Evolutionary conservation across 352 stramenopile genomes (phyloP).

Genomic region (Aphanomyces stellatus): DNA sequence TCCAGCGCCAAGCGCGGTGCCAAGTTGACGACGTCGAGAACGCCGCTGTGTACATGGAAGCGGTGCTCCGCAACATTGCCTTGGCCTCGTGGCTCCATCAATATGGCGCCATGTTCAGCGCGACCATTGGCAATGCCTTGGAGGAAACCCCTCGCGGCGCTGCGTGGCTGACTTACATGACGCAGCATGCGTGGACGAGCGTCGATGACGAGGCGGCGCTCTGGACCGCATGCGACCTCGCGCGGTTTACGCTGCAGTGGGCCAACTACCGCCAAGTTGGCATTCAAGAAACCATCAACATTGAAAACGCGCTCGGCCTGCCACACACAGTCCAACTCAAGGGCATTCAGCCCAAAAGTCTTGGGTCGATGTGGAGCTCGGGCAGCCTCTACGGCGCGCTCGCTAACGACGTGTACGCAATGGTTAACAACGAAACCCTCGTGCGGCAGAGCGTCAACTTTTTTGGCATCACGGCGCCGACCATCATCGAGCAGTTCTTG

Average conservation of each 20-base stretch:
- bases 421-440: neutral
- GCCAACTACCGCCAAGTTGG: neutral
- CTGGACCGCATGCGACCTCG: neutral
- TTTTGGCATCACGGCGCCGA: neutral
- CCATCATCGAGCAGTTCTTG: neutral
- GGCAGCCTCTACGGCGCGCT: neutral
- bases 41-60: constrained; percentile 11
- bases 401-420: constrained; percentile 7
- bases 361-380: neutral
- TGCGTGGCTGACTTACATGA: constrained; percentile 5
- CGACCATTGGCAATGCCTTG: neutral
- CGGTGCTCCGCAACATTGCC: constrained; percentile 5
- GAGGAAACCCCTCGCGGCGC: neutral
- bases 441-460: neutral
- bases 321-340: neutral
- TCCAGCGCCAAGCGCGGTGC: neutral
- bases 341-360: neutral
- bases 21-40: neutral
- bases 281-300: neutral
- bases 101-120: neutral
- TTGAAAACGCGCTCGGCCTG: constrained; percentile 10
- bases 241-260: constrained; percentile 5
- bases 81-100: neutral
- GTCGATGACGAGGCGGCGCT: neutral
- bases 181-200: neutral